Percentiles rank a stretch among this genome's conserved stretches.
Conservation (phyloP, 176 grass and related monocot genomes). For the Eragrostis nindensis region DNA sequence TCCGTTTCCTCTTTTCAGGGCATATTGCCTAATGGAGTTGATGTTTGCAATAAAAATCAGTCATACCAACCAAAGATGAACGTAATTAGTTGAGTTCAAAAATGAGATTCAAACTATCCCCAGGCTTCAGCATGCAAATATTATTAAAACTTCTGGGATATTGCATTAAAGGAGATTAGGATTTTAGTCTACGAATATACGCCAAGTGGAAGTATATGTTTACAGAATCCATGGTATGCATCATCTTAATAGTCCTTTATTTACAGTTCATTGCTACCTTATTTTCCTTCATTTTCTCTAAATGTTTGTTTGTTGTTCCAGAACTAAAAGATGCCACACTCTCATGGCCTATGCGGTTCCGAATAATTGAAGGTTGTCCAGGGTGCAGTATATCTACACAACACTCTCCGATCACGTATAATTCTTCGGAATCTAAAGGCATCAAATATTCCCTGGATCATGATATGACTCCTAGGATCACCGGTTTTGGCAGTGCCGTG, state of each 20-base stretch:
- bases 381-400: conserved; percentile 14
- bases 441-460: conserved; percentile 5
- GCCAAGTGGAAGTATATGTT: not conserved
- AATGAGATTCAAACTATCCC: conserved; percentile 1
- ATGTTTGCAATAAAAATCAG: conserved; percentile 9
- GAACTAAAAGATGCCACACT: not conserved
- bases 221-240: not conserved
- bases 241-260: not conserved
- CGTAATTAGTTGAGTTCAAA: not conserved
- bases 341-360: not conserved
- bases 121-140: conserved; percentile 16
- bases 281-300: not conserved
- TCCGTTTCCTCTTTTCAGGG: not conserved
- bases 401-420: not conserved
- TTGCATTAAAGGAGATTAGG: not conserved
- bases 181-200: conserved; percentile 16
- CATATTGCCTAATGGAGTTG: not conserved
- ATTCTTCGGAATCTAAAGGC: conserved; percentile 29
- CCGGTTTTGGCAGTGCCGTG: conserved; percentile 8
- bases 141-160: conserved; percentile 28
- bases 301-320: not conserved
- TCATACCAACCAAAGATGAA: too few relatives aligned
- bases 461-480: conserved; percentile 35
- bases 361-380: conserved; percentile 38
- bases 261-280: not conserved